Conservation (phyloP, 345 rosid species). For the Aquilaria sinensis region DNA sequence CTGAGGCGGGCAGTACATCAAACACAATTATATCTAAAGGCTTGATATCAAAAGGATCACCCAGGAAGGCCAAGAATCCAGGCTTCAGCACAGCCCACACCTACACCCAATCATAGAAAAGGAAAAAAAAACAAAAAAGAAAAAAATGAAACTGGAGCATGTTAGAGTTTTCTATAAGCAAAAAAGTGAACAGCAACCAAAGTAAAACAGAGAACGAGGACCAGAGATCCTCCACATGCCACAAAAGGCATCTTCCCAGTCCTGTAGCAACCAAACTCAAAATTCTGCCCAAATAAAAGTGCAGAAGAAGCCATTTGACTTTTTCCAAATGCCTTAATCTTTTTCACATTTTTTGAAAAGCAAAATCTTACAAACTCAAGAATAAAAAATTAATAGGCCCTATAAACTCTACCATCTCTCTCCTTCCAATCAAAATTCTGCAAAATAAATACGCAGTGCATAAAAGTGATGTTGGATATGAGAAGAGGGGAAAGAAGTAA, state of each 20-base stretch:
- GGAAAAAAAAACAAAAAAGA: not conserved
- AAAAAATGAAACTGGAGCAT: too few relatives aligned
- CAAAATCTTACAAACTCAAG: not conserved
- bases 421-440: too few relatives aligned
- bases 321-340: too few relatives aligned
- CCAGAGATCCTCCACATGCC: not conserved
- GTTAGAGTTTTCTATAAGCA: not conserved
- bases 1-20: slow-evolving; percentile 85
- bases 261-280: not conserved
- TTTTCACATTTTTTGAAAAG: not conserved
- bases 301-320: too few relatives aligned
- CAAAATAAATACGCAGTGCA: too few relatives aligned
- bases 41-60: slow-evolving; percentile 79
- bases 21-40: slow-evolving; percentile 88
- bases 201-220: not conserved
- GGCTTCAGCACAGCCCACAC: slow-evolving; percentile 99
- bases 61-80: slow-evolving; percentile 91
- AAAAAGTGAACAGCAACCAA: not conserved
- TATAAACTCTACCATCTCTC: too few relatives aligned
- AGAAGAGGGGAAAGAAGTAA: too few relatives aligned
- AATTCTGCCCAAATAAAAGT: not conserved
- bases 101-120: slow-evolving; percentile 30
- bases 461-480: too few relatives aligned
- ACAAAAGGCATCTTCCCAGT: not conserved
- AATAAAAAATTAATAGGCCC: not conserved